Percentiles rank a stretch among this genome's conserved stretches.
Conservation (phyloP, 306 rosid species). For the Mucuna pruriens region DNA sequence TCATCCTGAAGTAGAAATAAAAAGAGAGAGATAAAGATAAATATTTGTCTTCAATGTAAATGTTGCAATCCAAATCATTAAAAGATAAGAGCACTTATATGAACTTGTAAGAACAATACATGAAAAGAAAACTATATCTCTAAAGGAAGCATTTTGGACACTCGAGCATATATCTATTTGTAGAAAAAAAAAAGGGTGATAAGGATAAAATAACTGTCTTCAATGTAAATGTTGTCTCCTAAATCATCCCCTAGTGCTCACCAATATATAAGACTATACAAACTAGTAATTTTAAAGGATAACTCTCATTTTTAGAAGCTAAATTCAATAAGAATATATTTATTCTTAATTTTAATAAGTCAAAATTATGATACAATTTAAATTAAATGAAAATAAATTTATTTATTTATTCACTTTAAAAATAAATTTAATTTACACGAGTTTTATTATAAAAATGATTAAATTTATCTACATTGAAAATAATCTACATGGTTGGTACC, state of each 20-base stretch:
- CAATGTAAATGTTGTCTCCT: neutral
- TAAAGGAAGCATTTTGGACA: neutral
- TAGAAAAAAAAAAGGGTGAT: neutral
- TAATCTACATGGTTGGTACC: neutral
- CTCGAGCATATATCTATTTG: neutral
- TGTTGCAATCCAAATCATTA: neutral
- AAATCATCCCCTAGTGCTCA: neutral
- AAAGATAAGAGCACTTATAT: neutral
- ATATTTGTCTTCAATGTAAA: neutral
- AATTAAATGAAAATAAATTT: neutral
- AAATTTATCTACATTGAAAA: neutral
- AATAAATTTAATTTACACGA: neutral
- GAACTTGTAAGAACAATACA: neutral
- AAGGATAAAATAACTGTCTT: neutral
- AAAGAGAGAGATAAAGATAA: no score
- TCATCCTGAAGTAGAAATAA: neutral
- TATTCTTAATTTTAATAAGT: neutral
- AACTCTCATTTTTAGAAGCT: no score
- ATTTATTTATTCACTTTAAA: neutral
- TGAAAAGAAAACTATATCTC: neutral
- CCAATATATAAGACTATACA: no score
- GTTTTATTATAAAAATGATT: neutral
- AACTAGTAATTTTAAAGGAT: no score
- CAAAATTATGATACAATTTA: neutral
- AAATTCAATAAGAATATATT: neutral